Evolutionary conservation across 2,329 filamentous ascomycete species (phyloP), one percentile per base, ranked within the genome.

Genomic region (Penicillium sp.): DNA sequence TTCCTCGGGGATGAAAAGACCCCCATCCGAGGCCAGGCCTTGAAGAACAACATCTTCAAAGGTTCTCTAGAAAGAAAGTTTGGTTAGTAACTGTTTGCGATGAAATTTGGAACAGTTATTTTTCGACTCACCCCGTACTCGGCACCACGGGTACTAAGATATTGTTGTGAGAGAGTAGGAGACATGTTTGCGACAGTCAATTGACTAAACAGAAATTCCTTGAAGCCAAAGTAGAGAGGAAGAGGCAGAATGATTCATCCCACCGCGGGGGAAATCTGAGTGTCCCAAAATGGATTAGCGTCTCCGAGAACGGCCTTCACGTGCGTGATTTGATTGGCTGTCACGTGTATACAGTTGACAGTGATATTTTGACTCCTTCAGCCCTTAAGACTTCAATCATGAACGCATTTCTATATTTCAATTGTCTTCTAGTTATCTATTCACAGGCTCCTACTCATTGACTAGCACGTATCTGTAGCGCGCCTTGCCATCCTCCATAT

Each of bases 11-110:
- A 96, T 88, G 79, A 93, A 96, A 29, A 96, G 86, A 51, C 92
- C 92, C 56, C 91, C 90, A 69, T 97, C 92, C 44, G 84, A 81
- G 56, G 91, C 92, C 55, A 96, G 85, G 43, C 92, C 92, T 75
- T 96, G 95, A 62, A 96, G 81, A 39, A 96, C 91, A 45, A 92
- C 92, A 52, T 92, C 87, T 46, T 46, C 44, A 35, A 46, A 46
- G 31, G 31, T 34, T 49, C 76, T 97, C 92, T 73, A 97, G 96
- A 50, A 90, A 58, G 18, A 32, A 9, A 18, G 40, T 42, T 38
- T 26, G n/a, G 46, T 64, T 47, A 65, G 58, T 44, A 37, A n/a
- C 18, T 50, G 13, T 49, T 20, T 44, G 26, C 22, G 29, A 52
- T 29, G 13, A 22, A 29, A 44, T 10, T 31, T 45, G 7, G 43